Evolutionary conservation across 768 basidiomycete species (phyloP).

Genomic region (Amanita phalloides): DNA sequence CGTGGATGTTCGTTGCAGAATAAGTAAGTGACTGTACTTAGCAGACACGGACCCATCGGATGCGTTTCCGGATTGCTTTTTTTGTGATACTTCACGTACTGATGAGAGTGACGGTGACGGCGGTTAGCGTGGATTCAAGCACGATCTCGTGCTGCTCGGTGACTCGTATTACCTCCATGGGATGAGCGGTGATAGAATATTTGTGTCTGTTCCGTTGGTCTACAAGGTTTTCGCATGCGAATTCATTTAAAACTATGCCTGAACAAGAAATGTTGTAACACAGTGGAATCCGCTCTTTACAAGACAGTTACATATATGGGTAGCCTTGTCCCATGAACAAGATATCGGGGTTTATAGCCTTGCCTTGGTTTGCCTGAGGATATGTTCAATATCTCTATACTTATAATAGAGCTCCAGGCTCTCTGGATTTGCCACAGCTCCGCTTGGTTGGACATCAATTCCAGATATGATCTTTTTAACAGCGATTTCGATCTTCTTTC

Average conservation of each 20-base stretch:
- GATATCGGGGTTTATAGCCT: background rate
- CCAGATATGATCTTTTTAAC: slow-evolving; percentile 5
- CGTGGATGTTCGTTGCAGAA: background rate
- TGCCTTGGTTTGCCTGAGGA: slow-evolving; percentile 7
- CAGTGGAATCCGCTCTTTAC: background rate
- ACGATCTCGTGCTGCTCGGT: background rate
- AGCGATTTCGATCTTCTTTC: slow-evolving; percentile 74
- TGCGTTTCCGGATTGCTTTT: background rate
- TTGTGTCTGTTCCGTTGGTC: no score
- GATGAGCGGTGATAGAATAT: background rate
- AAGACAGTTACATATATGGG: background rate
- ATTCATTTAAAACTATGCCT: no score
- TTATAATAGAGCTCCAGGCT: slow-evolving; percentile 37
- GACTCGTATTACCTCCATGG: background rate
- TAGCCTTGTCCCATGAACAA: no score
- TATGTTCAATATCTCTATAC: slow-evolving; percentile 43
- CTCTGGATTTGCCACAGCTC: slow-evolving; percentile 4
- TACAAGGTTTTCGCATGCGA: no score
- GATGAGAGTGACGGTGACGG: background rate
- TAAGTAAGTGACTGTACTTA: background rate
- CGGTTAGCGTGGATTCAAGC: background rate
- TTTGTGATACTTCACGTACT: background rate
- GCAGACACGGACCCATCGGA: background rate
- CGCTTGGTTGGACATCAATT: slow-evolving; percentile 25
- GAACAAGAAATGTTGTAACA: no score